Evolutionary conservation across 202 grass and related monocot genomes (phyloP).

Genomic region (Elaeis oleifera): DNA sequence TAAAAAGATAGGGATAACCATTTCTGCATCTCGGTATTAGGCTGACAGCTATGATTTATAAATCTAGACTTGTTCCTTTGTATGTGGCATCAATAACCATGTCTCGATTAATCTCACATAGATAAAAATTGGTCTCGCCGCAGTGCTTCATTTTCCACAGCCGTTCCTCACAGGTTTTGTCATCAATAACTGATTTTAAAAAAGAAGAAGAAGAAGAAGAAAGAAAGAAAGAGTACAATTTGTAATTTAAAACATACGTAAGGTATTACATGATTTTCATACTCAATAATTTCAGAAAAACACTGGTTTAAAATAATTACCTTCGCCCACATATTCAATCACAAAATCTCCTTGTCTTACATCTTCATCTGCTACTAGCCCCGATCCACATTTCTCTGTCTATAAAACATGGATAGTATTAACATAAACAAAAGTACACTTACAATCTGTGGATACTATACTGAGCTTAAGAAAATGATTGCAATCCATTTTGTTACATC

Average conservation of each 20-base stretch:
- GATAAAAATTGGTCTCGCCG: slow-evolving; percentile 24
- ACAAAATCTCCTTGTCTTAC: slow-evolving; percentile 26
- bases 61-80: slow-evolving; percentile 29
- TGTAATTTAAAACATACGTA: too few species aligned
- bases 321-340: slow-evolving; percentile 29
- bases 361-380: slow-evolving; percentile 14
- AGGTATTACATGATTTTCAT: too few species aligned
- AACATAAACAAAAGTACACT: background rate
- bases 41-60: slow-evolving; percentile 28
- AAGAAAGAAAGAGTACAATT: too few species aligned
- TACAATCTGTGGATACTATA: background rate
- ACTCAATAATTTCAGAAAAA: too few species aligned
- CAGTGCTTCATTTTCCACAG: slow-evolving; percentile 27
- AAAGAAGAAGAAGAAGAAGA: too few species aligned
- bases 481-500: background rate
- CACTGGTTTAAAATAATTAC: background rate
- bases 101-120: slow-evolving; percentile 22
- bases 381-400: slow-evolving; percentile 24
- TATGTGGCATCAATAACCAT: slow-evolving; percentile 27
- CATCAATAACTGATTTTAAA: slow-evolving; percentile 13
- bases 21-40: slow-evolving; percentile 27
- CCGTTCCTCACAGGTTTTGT: slow-evolving; percentile 24
- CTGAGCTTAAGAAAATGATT: background rate
- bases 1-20: slow-evolving; percentile 16
- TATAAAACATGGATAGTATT: background rate